Conservation (phyloP, 768 basidiomycete species). For the Pleurotus cornucopiae region DNA sequence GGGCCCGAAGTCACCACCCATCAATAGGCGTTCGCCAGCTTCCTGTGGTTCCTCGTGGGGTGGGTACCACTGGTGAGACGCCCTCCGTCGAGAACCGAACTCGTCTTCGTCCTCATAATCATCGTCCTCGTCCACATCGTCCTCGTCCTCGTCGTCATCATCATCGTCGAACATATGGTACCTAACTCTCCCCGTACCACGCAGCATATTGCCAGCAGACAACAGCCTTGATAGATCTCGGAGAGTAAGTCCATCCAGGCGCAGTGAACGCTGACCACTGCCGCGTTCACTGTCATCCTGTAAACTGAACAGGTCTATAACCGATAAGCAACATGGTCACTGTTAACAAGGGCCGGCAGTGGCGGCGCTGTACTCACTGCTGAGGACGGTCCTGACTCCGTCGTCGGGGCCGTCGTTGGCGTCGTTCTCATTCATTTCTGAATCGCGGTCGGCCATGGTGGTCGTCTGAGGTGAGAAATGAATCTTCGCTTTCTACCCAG, state of each 20-base stretch:
- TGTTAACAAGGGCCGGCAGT: too few relatives aligned
- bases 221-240: neutral
- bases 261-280: neutral
- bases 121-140: slow-evolving; percentile 21
- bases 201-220: neutral
- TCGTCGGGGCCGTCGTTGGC: neutral
- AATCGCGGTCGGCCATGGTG: slow-evolving; percentile 21
- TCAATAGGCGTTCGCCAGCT: slow-evolving; percentile 60
- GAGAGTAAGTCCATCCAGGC: neutral
- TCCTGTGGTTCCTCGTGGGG: slow-evolving; percentile 54
- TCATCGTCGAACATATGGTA: slow-evolving; percentile 21
- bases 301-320: neutral
- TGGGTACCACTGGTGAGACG: slow-evolving; percentile 29
- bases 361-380: neutral
- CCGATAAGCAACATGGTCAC: too few relatives aligned
- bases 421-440: slow-evolving; percentile 20
- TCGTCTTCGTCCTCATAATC: slow-evolving; percentile 34
- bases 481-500: neutral
- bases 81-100: slow-evolving; percentile 30
- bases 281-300: neutral
- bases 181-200: neutral
- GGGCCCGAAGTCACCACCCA: slow-evolving; percentile 78
- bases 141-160: slow-evolving; percentile 23
- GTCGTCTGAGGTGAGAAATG: neutral
- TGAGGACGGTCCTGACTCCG: neutral